Percentiles rank a stretch among this genome's conserved stretches.
Evolutionary conservation across 2,329 filamentous ascomycete genomes (phyloP).

Genomic region (Ilyonectria mors-panacis): DNA sequence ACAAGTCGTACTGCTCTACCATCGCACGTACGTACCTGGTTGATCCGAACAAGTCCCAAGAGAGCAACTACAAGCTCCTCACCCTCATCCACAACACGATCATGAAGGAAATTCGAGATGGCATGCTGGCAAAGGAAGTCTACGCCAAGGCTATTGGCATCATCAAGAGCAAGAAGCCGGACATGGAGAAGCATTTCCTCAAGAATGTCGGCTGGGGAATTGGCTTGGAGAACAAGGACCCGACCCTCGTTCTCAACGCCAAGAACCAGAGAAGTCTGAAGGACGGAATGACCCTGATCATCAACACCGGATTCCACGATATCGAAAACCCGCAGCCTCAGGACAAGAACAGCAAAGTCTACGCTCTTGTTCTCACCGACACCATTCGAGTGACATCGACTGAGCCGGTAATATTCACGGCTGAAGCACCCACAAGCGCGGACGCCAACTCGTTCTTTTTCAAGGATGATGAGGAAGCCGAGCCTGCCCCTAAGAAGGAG

Average conservation of each 20-base stretch:
- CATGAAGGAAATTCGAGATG: conserved; percentile 91
- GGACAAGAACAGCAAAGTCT: conserved; percentile 90
- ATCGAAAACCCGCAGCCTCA: conserved; percentile 89
- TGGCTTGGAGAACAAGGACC: conserved; percentile 91
- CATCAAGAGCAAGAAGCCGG: conserved; percentile 91
- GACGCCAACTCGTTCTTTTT: conserved; percentile 99
- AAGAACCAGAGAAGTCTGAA: conserved; percentile 89
- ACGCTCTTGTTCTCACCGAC: conserved; percentile 92
- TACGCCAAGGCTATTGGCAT: conserved; percentile 88
- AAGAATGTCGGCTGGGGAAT: conserved; percentile 94
- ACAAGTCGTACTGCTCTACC: conserved; percentile 95
- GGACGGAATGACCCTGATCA: conserved; percentile 96
- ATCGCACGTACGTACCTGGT: conserved; percentile 96
- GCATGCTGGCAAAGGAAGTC: conserved; percentile 87
- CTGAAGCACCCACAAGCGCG: conserved; percentile 90
- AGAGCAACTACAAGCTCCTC: conserved; percentile 93
- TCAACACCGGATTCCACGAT: conserved; percentile 92
- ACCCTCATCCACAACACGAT: conserved; percentile 89
- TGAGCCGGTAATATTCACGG: conserved; percentile 93
- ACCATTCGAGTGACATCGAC: conserved; percentile 87
- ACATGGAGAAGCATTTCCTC: conserved; percentile 93
- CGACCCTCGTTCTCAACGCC: conserved; percentile 84
- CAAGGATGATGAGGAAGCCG: conserved; percentile 92
- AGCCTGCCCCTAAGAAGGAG: conserved; percentile 89
- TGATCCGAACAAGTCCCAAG: conserved; percentile 96